These are phyloP conservation scores for Galerina marginata DNA, from an alignment of 768 basidiomycete species.

Conservation along the genomic window DNA sequence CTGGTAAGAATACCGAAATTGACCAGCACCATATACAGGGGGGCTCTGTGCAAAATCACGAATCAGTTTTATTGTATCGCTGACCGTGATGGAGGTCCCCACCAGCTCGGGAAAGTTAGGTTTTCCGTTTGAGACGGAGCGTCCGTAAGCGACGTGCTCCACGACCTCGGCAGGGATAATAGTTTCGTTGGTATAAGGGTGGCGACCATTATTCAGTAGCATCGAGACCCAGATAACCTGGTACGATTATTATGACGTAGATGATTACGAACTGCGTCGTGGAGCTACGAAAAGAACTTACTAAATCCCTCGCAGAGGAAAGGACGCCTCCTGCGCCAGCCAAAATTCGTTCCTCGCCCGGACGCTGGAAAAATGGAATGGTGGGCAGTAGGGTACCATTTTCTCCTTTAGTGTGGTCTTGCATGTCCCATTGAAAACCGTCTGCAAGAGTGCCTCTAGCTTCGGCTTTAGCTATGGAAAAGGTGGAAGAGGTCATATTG, in stretches of 20 bases:
- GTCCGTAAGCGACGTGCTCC: slow-evolving; percentile 40
- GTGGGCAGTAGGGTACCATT: slow-evolving; percentile 40
- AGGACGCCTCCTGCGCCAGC: slow-evolving; percentile 49
- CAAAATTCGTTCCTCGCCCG: slow-evolving; percentile 44
- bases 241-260: not conserved
- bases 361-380: slow-evolving; percentile 44
- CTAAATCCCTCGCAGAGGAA: slow-evolving; percentile 46
- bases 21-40: slow-evolving; percentile 45
- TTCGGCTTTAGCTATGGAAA: slow-evolving; percentile 42
- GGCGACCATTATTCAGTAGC: slow-evolving; percentile 44
- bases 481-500: slow-evolving; percentile 46
- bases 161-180: slow-evolving; percentile 42
- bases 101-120: slow-evolving; percentile 43
- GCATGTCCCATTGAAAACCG: slow-evolving; percentile 41
- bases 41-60: slow-evolving; percentile 35
- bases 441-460: slow-evolving; percentile 37
- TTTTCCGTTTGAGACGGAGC: slow-evolving; percentile 37
- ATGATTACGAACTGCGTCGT: not conserved
- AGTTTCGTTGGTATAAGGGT: slow-evolving; percentile 42
- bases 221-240: slow-evolving; percentile 43
- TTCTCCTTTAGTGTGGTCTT: slow-evolving; percentile 32
- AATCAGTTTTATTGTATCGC: not conserved
- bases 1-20: slow-evolving; percentile 43
- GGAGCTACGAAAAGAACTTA: slow-evolving; percentile 13
- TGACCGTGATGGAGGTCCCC: slow-evolving; percentile 3